Evolutionary conservation across 2,329 filamentous ascomycete species (phyloP).

Genomic region (Paecilomyces formosus): DNA sequence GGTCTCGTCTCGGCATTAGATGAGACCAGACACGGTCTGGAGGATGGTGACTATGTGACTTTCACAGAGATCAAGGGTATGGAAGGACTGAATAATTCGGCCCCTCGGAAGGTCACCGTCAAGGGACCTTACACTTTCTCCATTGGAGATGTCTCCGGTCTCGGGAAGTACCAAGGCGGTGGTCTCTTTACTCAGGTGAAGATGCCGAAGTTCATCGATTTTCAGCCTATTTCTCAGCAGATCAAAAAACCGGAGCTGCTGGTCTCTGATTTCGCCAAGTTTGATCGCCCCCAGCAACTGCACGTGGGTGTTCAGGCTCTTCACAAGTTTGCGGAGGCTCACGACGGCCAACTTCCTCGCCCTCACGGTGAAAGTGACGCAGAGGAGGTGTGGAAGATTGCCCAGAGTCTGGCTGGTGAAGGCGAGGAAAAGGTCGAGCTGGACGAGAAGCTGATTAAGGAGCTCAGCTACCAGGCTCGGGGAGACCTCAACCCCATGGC

Average conservation of each 20-base stretch:
- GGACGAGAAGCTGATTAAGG: constrained; percentile 85
- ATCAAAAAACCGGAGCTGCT: constrained; percentile 82
- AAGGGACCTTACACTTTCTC: constrained; percentile 97
- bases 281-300: constrained; percentile 85
- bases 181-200: constrained; percentile 94
- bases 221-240: constrained; percentile 70
- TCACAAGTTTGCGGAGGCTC: constrained; percentile 70
- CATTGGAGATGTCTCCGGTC: constrained; percentile 81
- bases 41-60: constrained; percentile 93
- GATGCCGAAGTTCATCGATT: constrained; percentile 91
- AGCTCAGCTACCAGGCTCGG: constrained; percentile 87
- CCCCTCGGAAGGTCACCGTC: constrained; percentile 83
- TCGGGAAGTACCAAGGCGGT: constrained; percentile 81
- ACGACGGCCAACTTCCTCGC: constrained; percentile 64
- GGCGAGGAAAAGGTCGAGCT: constrained; percentile 69
- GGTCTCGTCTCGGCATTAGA: constrained; percentile 89
- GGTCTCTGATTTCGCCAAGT: constrained; percentile 95
- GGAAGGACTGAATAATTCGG: constrained; percentile 74
- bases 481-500: constrained; percentile 90
- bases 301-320: constrained; percentile 90
- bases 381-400: constrained; percentile 64
- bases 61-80: constrained; percentile 91
- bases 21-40: constrained; percentile 87
- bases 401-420: constrained; percentile 62
- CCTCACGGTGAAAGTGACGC: constrained; percentile 84